These are phyloP conservation scores for Raddia guianensis DNA, from an alignment of 176 grass and related monocot genomes.

Conservation along the genomic window DNA sequence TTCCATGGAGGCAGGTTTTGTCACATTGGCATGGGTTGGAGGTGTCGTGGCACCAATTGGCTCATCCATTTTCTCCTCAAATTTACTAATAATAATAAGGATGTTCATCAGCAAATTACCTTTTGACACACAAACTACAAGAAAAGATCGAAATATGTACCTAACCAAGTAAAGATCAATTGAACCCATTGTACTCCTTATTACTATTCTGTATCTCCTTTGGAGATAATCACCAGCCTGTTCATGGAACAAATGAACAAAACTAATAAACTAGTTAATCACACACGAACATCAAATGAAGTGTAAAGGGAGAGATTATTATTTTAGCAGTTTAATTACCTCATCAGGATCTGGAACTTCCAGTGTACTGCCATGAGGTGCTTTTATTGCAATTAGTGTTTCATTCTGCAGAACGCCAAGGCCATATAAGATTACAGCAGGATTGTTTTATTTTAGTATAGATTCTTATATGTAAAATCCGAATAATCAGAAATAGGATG, in stretches of 20 bases:
- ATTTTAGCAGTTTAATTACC: conserved; percentile 48
- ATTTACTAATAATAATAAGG: conserved; percentile 62
- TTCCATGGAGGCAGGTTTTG: conserved; percentile 34
- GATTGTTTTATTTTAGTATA: conserved; percentile 21
- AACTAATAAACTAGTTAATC: conserved; percentile 19
- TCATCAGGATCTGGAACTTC: conserved; percentile 92
- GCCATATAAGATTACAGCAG: conserved; percentile 34
- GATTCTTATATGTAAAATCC: background rate
- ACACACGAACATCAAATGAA: conserved; percentile 5
- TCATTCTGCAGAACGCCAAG: conserved; percentile 63
- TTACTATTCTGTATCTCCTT: conserved; percentile 86
- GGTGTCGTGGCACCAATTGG: conserved; percentile 48
- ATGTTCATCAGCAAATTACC: conserved; percentile 20
- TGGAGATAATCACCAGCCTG: conserved; percentile 69
- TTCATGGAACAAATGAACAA: conserved; percentile 40
- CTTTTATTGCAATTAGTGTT: conserved; percentile 92
- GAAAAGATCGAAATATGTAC: conserved; percentile 49
- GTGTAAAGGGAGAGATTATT: conserved; percentile 18
- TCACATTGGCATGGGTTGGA: conserved; percentile 33
- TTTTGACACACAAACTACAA: conserved; percentile 8
- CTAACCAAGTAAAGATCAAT: conserved; percentile 94
- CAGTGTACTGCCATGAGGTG: conserved; percentile 80
- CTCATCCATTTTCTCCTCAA: conserved; percentile 79
- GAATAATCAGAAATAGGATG: conserved; percentile 30
- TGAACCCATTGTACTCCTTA: conserved; percentile 91